Base-by-base conservation (phyloP, 306 rosid genomes). In the Castanea crenata region DNA sequence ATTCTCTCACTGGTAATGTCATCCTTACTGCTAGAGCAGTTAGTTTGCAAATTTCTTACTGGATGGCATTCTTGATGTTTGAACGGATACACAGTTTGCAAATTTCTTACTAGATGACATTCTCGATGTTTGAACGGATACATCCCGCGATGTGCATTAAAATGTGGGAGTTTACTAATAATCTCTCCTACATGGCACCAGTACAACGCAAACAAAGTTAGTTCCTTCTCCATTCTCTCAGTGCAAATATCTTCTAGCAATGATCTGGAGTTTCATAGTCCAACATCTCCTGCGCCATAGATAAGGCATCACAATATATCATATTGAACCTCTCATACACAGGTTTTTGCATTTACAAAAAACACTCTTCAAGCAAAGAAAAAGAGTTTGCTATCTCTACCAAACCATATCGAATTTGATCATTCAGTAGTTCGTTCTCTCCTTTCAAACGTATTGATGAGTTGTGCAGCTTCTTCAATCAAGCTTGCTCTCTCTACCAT, bases 401-500 rank as follows among this genome's bases (percentile, higher is more conserved):
- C 87, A 84, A 80, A 85, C 75, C 85, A 88, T 74, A 72, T 65
- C 76, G 78, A 55, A 82, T 77, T 86, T 85, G 87, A 71, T 90
- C 90, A 78, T 82, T 85, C 75, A 91, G 80, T 68, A 79, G 76
- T 69, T 55, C 79, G 73, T 84, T 91, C 80, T 91, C 97, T 32
- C 91, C 95, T 87, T 83, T 87, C 70, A 79, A 74, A 58, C 71
- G 55, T 34, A 87, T 46, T 71, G 84, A 86, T 85, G 82, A 85
- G 93, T 65, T 76, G 83, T 75, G 86, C 85, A 82, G 82, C 87
- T 87, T 94, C 90, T 59, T 91, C 83, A 65, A 70, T 80, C 82
- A 92, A 80, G 83, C 81, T 87, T 79, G 81, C 89, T 85, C 75
- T 88, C 85, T 92, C 95, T n/a, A 78, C 64, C 87, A 82, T 87